Percentiles rank a stretch among this genome's conserved stretches.
Conservation (phyloP, 257 asterid genomes). For the Asclepias syriaca region DNA sequence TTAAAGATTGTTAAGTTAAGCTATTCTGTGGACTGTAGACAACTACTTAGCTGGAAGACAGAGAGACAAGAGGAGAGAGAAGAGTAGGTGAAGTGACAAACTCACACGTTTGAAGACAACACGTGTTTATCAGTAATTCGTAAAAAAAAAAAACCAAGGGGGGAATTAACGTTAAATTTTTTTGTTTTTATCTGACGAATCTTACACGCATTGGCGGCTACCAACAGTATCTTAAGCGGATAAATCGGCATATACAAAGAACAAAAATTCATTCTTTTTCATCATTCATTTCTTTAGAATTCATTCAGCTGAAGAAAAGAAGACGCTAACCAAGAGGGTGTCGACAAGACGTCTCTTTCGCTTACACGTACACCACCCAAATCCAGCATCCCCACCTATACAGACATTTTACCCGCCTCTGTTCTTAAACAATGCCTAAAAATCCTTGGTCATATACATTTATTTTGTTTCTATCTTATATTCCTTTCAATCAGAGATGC, state of each 20-base stretch:
- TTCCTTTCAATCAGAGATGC: not conserved
- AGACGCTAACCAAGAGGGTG: not conserved
- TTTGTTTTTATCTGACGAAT: slow-evolving; percentile 14
- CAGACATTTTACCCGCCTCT: slow-evolving; percentile 16
- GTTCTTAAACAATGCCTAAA: not conserved
- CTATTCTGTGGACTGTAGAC: not conserved
- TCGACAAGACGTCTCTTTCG: slow-evolving; percentile 14
- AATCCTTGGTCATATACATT: not conserved
- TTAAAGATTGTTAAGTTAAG: not conserved
- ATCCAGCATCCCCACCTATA: slow-evolving; percentile 7
- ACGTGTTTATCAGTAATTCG: slow-evolving; percentile 7
- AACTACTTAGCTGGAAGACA: slow-evolving; percentile 8
- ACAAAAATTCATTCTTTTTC: not conserved
- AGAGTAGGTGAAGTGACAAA: slow-evolving; percentile 10
- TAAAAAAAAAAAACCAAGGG: not conserved
- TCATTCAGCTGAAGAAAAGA: not conserved
- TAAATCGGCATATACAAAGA: slow-evolving; percentile 28
- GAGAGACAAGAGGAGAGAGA: slow-evolving; percentile 6
- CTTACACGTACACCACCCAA: slow-evolving; percentile 6
- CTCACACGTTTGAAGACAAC: slow-evolving; percentile 16
- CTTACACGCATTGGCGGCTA: slow-evolving; percentile 37
- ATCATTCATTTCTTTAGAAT: not conserved
- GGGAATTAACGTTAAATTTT: not conserved
- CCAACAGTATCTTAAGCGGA: slow-evolving; percentile 27
- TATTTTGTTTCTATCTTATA: not conserved